A percentile compares a stretch with the other conserved stretches of the same genome.
phyloP scores from a whole-genome alignment of 768 basidiomycete genomes.

The Suillus subalutaceus region DNA sequence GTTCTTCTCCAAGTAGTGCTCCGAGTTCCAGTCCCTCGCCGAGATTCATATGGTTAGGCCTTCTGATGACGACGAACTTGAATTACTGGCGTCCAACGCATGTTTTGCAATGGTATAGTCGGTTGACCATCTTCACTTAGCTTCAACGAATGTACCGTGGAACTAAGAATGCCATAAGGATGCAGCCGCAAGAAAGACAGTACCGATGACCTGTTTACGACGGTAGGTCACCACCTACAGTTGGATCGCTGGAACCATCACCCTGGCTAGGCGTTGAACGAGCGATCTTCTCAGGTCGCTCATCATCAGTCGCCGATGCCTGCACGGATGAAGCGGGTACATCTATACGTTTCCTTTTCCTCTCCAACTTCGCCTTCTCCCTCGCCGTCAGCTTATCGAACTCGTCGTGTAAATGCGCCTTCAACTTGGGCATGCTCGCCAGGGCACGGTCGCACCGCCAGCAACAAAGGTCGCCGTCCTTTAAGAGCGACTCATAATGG shows the following conservation, averaged over 20 bases:
- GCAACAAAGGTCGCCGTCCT: slow-evolving; percentile 64
- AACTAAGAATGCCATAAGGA: not conserved
- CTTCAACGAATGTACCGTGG: not conserved
- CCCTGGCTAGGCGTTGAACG: not conserved
- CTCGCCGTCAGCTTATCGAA: slow-evolving; percentile 56
- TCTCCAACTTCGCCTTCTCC: slow-evolving; percentile 44
- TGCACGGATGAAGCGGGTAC: not conserved
- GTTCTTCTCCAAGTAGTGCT: not conserved
- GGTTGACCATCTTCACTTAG: not conserved
- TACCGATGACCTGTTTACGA: not conserved
- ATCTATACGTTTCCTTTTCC: slow-evolving; percentile 43
- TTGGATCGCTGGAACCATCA: not conserved
- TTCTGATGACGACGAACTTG: not conserved
- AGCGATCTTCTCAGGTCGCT: not conserved
- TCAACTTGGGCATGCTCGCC: slow-evolving; percentile 76
- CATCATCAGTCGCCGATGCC: not conserved
- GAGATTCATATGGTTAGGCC: not conserved
- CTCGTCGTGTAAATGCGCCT: slow-evolving; percentile 75
- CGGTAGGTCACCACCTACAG: not conserved
- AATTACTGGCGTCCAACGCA: not conserved
- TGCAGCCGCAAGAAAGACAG: not conserved
- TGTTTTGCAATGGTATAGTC: not conserved
- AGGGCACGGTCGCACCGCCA: slow-evolving; percentile 65
- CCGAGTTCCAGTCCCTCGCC: not conserved
- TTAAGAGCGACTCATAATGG: slow-evolving; percentile 66